phyloP scores from a whole-genome alignment of 768 basidiomycete genomes.

The Russula vinacea region DNA sequence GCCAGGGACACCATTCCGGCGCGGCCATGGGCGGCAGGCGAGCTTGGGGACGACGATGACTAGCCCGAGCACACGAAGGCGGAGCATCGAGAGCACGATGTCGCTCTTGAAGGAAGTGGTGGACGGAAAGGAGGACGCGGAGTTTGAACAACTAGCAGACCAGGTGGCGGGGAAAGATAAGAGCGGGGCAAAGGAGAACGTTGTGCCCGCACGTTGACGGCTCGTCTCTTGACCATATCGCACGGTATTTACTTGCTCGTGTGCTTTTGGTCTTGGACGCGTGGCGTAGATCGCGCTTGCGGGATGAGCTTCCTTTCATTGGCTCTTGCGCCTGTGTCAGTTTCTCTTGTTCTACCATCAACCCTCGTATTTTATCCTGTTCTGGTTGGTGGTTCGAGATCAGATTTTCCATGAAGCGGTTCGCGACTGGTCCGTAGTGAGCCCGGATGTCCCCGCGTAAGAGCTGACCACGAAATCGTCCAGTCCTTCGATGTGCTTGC shows the following conservation, averaged over 20 bases:
- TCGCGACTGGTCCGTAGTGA: background rate
- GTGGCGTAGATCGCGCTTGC: background rate
- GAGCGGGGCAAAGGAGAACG: constrained; percentile 26
- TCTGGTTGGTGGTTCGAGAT: constrained; percentile 4
- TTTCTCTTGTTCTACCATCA: background rate
- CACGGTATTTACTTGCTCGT: constrained; percentile 3
- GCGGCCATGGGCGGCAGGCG: constrained; percentile 71
- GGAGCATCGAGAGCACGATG: constrained; percentile 94
- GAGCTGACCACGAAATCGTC: background rate
- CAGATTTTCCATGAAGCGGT: constrained; percentile 2
- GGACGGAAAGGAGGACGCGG: constrained; percentile 61
- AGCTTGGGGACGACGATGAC: constrained; percentile 95
- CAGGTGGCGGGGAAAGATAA: constrained; percentile 27
- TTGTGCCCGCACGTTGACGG: constrained; percentile 26
- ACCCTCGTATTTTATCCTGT: constrained; percentile 13
- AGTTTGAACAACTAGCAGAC: constrained; percentile 34
- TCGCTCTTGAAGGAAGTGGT: constrained; percentile 90
- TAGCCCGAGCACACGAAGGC: constrained; percentile 85
- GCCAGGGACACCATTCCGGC: constrained; percentile 50
- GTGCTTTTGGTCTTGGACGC: background rate
- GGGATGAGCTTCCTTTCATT: background rate
- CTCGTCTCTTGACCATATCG: background rate
- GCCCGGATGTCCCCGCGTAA: background rate
- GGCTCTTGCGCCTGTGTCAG: background rate
- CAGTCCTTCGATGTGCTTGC: background rate